Evolutionary conservation across 2,329 filamentous ascomycete species (phyloP), one percentile per base, ranked within the genome.

Genomic region (Zasmidium citrigriseum): DNA sequence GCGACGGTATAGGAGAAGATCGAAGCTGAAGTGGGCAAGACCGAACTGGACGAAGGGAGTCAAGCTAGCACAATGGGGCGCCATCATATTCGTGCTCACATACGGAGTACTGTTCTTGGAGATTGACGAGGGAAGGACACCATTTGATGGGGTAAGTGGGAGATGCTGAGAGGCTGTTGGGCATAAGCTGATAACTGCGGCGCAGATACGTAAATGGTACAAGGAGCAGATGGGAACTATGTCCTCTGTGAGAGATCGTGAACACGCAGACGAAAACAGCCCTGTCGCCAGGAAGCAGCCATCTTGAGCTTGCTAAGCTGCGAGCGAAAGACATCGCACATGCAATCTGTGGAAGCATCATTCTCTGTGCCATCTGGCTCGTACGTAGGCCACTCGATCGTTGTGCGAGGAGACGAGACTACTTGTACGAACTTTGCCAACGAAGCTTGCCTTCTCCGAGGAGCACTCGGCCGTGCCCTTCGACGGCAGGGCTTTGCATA

Each of bases 1-100:
- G 78, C 86, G 89, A 73, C 87, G 89, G 70, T 93, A 89, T 76
- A 89, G 91, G 76, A 82, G 90, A 53, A 82, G 90, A 54, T 75
- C 89, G 23, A 80, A 82, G 58, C 74, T 89, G 65, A 84, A 85
- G 67, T 83, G 82, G 70, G 80, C 82, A 44, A 78, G 86, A 21
- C 88, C 88, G 9, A 73, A 75, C 49, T 90, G 87, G 86, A 81
- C 83, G 45, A 90, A 87, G 72, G 80, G 77, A 60, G 78, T 88
- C 56, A 86, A 85, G 73, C 76, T 91, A 62, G 81, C 82, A 51
- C 89, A 91, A 74, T 83, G 86, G 77, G 76, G 74, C 22, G 83
- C 78, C 41, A 80, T 87, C 47, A 77, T 82, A 52, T 82, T 79
- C 71, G 81, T 85, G 29, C 63, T 78, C 10, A 73, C 80, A 22